phyloP scores from a whole-genome alignment of 805 yeast genomes.

The Ogataea parapolymorpha region DNA sequence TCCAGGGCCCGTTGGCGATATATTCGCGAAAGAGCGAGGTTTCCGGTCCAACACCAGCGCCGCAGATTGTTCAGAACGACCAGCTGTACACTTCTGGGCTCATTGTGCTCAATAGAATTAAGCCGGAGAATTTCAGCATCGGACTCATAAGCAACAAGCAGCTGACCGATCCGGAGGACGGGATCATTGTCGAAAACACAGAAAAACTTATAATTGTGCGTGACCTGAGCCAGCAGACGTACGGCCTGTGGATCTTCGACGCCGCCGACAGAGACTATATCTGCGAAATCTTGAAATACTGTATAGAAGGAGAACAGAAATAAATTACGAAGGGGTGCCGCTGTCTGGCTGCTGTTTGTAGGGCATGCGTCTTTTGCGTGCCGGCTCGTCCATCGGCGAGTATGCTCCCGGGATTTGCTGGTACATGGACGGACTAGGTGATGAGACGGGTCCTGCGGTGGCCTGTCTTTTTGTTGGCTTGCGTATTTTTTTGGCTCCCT shows the following conservation, averaged over 20 bases:
- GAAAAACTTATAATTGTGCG: conserved; percentile 69
- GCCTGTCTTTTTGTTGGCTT: conserved; percentile 33
- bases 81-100: conserved; percentile 59
- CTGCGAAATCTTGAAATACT: conserved; percentile 37
- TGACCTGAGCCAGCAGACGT: conserved; percentile 64
- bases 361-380: conserved; percentile 29
- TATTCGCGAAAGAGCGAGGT: conserved; percentile 36
- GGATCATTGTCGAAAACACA: conserved; percentile 64
- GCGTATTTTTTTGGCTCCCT: conserved; percentile 27
- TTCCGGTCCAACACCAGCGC: not conserved
- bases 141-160: conserved; percentile 60
- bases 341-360: conserved; percentile 25
- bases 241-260: conserved; percentile 76
- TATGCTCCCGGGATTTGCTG: conserved; percentile 31
- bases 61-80: conserved; percentile 36
- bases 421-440: conserved; percentile 24
- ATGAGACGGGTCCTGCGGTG: conserved; percentile 23
- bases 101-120: conserved; percentile 62
- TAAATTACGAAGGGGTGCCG: conserved; percentile 1
- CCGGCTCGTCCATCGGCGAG: conserved; percentile 23
- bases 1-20: conserved; percentile 65
- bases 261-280: conserved; percentile 62
- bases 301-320: conserved; percentile 20
- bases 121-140: conserved; percentile 67
- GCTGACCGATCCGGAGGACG: conserved; percentile 31